A percentile compares a stretch with the other conserved stretches of the same genome.
phyloP scores from a whole-genome alignment of 176 grass and related monocot genomes.

The Ensete glaucum region DNA sequence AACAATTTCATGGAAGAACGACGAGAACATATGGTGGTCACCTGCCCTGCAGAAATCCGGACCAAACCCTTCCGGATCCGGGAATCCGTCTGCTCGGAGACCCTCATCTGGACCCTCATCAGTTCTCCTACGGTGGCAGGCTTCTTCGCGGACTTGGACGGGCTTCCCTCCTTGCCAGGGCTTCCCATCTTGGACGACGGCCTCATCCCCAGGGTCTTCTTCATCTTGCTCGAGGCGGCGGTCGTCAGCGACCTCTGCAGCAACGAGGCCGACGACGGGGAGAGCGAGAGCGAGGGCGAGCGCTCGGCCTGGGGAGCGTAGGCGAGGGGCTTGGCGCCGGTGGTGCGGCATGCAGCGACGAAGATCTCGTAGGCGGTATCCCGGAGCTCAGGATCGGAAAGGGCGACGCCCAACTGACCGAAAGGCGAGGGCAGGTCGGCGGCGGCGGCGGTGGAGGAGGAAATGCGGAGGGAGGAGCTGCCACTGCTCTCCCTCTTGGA shows the following conservation, averaged over 20 bases:
- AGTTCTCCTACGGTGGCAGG: slow-evolving; percentile 64
- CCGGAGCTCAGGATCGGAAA: slow-evolving; percentile 54
- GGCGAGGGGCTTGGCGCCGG: slow-evolving; percentile 66
- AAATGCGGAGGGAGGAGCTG: slow-evolving; percentile 19
- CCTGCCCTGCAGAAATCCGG: slow-evolving; percentile 76
- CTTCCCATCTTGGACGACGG: slow-evolving; percentile 54
- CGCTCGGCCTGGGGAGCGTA: slow-evolving; percentile 63
- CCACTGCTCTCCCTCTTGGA: slow-evolving; percentile 3
- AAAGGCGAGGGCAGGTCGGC: slow-evolving; percentile 56
- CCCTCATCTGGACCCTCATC: slow-evolving; percentile 77
- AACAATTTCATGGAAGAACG: neutral
- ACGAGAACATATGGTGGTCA: slow-evolving; percentile 3
- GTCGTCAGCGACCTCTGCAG: slow-evolving; percentile 90
- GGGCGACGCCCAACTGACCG: slow-evolving; percentile 37
- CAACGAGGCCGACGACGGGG: slow-evolving; percentile 13
- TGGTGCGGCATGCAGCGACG: slow-evolving; percentile 70
- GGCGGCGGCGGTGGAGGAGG: slow-evolving; percentile 9
- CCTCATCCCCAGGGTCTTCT: slow-evolving; percentile 88
- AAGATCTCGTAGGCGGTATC: slow-evolving; percentile 86
- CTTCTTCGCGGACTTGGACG: slow-evolving; percentile 21
- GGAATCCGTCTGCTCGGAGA: slow-evolving; percentile 70
- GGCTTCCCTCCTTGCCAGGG: slow-evolving; percentile 31
- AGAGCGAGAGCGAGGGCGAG: slow-evolving; percentile 17
- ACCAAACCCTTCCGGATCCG: slow-evolving; percentile 92
- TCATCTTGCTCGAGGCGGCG: slow-evolving; percentile 89